Evolutionary conservation across 371 early-diverging fungal species (phyloP).

Genomic region (Zopfochytrium polystomum): DNA sequence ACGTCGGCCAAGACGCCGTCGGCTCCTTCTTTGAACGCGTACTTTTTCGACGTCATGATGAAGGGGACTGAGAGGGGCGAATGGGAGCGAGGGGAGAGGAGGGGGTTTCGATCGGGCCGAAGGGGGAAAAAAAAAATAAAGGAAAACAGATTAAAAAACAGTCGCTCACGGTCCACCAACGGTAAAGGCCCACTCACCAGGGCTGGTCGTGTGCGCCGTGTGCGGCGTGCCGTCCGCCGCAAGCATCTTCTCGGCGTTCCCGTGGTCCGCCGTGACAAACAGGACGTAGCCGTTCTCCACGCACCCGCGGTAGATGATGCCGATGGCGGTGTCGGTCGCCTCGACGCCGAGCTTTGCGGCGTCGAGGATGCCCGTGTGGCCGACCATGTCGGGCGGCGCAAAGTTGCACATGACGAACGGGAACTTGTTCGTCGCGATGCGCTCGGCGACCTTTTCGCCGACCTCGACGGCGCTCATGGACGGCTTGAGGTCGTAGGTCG

Average conservation of each 20-base stretch:
- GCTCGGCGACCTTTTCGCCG: constrained; percentile 83
- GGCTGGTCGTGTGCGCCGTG: constrained; percentile 91
- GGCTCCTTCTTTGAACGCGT: constrained; percentile 29
- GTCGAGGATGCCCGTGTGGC: constrained; percentile 98
- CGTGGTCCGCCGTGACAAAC: constrained; percentile 99
- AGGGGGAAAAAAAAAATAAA: no score
- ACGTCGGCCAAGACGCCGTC: constrained; percentile 91
- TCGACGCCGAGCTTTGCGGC: constrained; percentile 91
- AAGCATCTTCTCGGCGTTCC: constrained; percentile 99
- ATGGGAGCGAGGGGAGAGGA: no score
- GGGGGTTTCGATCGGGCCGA: constrained; percentile 15
- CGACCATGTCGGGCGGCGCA: constrained; percentile 98
- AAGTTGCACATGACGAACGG: constrained; percentile 99
- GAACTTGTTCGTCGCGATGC: constrained; percentile 71
- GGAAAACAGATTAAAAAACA: no score
- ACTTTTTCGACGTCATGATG: constrained; percentile 68
- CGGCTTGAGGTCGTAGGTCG: constrained; percentile 96
- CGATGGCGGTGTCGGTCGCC: constrained; percentile 94
- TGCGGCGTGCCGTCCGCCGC: constrained; percentile 86
- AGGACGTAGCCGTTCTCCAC: constrained; percentile 84
- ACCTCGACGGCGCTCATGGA: constrained; percentile 92
- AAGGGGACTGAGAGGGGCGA: constrained; percentile 80
- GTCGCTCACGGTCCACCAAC: no score
- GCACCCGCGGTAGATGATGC: constrained; percentile 90
- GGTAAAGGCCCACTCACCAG: no score